Percentiles rank a stretch among this genome's conserved stretches.
phyloP scores from a whole-genome alignment of 305 asterid genomes.

The Solanum hybrid region DNA sequence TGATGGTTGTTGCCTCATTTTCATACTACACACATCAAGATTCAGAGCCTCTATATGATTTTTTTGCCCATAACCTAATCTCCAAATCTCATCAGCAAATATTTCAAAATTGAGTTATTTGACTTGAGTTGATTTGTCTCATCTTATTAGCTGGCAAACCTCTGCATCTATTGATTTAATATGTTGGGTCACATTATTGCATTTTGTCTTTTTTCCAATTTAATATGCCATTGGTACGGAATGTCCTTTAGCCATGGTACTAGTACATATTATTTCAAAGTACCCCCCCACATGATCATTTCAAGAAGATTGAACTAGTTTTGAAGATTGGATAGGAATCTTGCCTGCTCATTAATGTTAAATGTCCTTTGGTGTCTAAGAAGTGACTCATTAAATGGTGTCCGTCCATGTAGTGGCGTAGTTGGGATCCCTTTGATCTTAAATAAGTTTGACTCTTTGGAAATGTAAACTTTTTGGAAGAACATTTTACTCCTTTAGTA shows the following conservation, averaged over 20 bases:
- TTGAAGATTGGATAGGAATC: not conserved
- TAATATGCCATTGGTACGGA: not conserved
- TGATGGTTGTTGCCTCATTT: not conserved
- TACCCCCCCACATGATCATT: not conserved
- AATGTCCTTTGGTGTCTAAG: not conserved
- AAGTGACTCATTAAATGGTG: not conserved
- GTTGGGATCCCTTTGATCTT: not conserved
- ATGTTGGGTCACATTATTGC: not conserved
- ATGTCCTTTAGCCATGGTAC: not conserved
- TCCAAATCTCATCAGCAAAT: not conserved
- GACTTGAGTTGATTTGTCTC: not conserved
- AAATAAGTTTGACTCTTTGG: not conserved
- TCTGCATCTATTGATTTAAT: not conserved
- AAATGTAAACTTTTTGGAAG: not conserved
- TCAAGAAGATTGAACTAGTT: not conserved
- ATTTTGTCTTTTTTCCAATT: not conserved
- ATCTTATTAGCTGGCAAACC: not conserved
- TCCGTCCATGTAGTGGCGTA: not conserved
- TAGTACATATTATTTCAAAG: not conserved
- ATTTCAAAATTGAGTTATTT: not conserved
- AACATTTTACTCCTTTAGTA: not conserved
- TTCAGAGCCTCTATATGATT: not conserved
- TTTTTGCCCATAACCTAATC: not conserved
- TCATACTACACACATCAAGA: not conserved
- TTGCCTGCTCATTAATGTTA: not conserved